A percentile compares a stretch with the other conserved stretches of the same genome.
These are phyloP conservation scores for Rhododendron kiyosumense DNA, from an alignment of 148 eudicot species.

Conservation along the genomic window DNA sequence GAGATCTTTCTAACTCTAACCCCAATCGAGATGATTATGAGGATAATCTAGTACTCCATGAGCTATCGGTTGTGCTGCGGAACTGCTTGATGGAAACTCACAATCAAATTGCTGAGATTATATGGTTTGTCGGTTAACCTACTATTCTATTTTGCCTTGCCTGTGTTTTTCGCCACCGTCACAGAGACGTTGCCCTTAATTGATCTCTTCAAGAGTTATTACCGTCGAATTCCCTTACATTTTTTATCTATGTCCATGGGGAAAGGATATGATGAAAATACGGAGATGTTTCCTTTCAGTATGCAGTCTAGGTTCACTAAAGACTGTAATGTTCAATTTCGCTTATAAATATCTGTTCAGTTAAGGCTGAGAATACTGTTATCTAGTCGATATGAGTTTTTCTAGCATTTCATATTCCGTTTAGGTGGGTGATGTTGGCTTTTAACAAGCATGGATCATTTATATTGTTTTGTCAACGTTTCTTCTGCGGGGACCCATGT, in stretches of 20 bases:
- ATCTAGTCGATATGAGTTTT: not conserved
- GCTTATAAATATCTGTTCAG: not conserved
- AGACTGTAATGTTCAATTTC: not conserved
- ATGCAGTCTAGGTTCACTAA: not conserved
- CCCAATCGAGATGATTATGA: not conserved
- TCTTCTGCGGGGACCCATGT: not conserved
- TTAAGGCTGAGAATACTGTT: not conserved
- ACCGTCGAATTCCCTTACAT: no score
- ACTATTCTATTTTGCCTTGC: not conserved
- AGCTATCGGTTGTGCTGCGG: not conserved
- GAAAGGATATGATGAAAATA: not conserved
- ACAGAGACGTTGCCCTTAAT: not conserved
- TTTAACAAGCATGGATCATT: not conserved
- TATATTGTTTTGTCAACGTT: not conserved
- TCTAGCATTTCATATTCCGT: not conserved
- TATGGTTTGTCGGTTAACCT: not conserved
- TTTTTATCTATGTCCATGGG: not conserved
- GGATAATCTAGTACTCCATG: not conserved
- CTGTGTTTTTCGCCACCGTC: not conserved
- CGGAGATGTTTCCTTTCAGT: not conserved
- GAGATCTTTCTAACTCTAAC: not conserved
- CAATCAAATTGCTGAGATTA: not conserved
- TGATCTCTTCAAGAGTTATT: not conserved
- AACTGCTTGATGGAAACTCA: not conserved
- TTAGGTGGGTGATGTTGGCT: not conserved